These are phyloP conservation scores for Anaeramoeba flamelloides DNA, from an alignment of 78 protist genomes.

Conservation along the genomic window DNA sequence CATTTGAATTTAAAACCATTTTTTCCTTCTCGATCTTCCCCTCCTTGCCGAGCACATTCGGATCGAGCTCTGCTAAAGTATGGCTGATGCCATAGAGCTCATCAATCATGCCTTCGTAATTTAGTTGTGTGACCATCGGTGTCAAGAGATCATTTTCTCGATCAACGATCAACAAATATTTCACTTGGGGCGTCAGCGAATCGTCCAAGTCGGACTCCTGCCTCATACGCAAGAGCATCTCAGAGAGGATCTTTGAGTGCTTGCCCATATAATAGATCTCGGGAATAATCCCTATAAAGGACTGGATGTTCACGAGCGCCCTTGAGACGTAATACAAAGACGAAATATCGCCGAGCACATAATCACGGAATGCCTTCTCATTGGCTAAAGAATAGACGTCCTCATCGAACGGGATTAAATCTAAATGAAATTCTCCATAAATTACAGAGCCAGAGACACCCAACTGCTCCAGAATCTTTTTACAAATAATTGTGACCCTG, in stretches of 20 bases:
- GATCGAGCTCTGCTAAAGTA: no score
- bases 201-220: conserved; percentile 14
- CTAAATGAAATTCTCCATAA: conserved; percentile 28
- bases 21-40: no score
- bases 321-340: conserved; percentile 36
- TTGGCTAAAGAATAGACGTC: conserved; percentile 68
- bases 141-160: conserved; percentile 23
- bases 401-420: conserved; percentile 57
- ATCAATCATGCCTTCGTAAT: conserved; percentile 84
- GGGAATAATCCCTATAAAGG: conserved; percentile 55
- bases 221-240: conserved; percentile 32
- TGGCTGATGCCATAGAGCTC: conserved; percentile 47
- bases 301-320: conserved; percentile 41
- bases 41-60: no score
- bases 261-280: conserved; percentile 61
- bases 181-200: not conserved
- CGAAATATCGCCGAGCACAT: conserved; percentile 43
- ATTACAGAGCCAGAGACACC: conserved; percentile 38
- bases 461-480: conserved; percentile 48
- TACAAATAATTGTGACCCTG: conserved; percentile 41
- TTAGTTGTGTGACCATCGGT: conserved; percentile 55
- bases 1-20: no score
- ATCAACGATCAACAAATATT: conserved; percentile 5
- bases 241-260: conserved; percentile 12
- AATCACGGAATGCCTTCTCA: conserved; percentile 29